These are phyloP conservation scores for Aureobasidium sp. DNA, from an alignment of 2,329 filamentous ascomycete genomes.

Conservation along the genomic window DNA sequence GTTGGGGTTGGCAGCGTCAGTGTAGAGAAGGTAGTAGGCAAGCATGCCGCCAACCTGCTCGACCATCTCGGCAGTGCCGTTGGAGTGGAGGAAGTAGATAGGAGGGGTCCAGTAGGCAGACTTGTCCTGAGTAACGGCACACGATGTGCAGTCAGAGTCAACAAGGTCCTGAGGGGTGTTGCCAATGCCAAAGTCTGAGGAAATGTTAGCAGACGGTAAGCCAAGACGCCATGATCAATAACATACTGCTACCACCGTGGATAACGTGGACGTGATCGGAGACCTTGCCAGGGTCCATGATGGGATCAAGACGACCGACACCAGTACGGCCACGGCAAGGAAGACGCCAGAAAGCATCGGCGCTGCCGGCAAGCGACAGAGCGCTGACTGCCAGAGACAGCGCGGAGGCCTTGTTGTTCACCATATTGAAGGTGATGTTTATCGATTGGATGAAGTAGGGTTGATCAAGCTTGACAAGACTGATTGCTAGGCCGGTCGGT, in stretches of 20 bases:
- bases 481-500: constrained; percentile 6
- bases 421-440: constrained; percentile 7
- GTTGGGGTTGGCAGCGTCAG: constrained; percentile 35
- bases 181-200: constrained; percentile 57
- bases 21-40: constrained; percentile 80
- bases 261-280: constrained; percentile 67
- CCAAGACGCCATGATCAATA: background rate
- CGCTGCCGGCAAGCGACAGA: constrained; percentile 26
- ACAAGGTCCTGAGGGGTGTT: constrained; percentile 53
- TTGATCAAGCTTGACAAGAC: constrained; percentile 10
- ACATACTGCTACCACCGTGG: constrained; percentile 69
- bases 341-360: constrained; percentile 77
- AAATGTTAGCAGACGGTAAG: constrained; percentile 16
- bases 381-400: constrained; percentile 20
- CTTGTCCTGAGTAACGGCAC: constrained; percentile 70
- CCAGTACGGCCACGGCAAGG: constrained; percentile 67
- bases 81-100: constrained; percentile 67
- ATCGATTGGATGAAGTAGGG: constrained; percentile 10
- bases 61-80: constrained; percentile 62
- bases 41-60: constrained; percentile 75
- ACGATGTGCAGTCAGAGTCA: constrained; percentile 67
- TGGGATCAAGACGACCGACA: constrained; percentile 60
- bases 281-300: constrained; percentile 56
- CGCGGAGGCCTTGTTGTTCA: constrained; percentile 15
- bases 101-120: constrained; percentile 80